Base-by-base conservation (phyloP, 192 early-diverging fungal species). In the Helicostylum pulchrum region DNA sequence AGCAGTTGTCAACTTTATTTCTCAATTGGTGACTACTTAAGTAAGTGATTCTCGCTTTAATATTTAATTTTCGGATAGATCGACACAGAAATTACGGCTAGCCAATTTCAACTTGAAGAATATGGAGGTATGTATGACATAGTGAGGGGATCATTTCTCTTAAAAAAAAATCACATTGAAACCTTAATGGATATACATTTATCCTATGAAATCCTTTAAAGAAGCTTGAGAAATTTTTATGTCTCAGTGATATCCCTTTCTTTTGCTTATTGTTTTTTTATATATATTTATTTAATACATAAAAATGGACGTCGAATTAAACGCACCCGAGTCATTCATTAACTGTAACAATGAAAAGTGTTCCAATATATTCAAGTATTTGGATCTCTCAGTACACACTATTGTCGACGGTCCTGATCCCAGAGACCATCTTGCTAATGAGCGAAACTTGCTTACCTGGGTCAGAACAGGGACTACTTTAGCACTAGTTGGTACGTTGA, bases 351-450 rank as follows among this genome's bases (percentile, higher is more conserved):
- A 64, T 23, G 52, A 62, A 26, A 48, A 70, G 39, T 70, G 68
- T 17, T 64, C 61, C 4, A 57, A 42, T 26, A 23, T 34, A 15
- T 70, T 50, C 46, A 70, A 70, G 31, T 62, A 64, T 32, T 23
- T 72, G 11, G 71, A 72, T 46, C 49, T 46, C 12, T 55, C 61
- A 31, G 59, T 73, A 10, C 65, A 67, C 20, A 59, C 61, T 11
- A 39, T 54, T 3, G 34, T 67, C 17, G 57, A 58, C 17, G 71
- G 59, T 23, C 60, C 64, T 19, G 64, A 62, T 50, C 64, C 71
- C 26, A 52, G 71, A 48, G 71, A 72, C 34, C 71, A 72, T 47
- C 44, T 72, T 50, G 62, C 71, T 7, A 72, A 72, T 56, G 71
- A 72, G 32, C 57, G 71, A 4, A 72, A 72, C 56, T 46, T 72